phyloP scores from a whole-genome alignment of 805 yeast species.

The Myxozyma lipomycoides region DNA sequence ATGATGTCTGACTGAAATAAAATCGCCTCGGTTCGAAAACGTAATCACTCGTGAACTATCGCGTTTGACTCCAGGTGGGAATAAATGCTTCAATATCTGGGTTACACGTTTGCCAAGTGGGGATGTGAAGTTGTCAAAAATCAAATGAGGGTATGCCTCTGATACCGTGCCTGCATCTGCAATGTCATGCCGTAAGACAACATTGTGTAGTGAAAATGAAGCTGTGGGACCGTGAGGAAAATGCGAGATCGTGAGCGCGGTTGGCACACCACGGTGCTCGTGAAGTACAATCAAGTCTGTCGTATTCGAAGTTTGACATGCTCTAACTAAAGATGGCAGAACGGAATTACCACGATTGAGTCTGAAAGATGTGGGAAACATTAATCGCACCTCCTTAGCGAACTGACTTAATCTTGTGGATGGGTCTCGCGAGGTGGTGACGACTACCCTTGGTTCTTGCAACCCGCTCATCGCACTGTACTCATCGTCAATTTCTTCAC shows the following conservation, averaged over 20 bases:
- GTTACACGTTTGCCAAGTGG: constrained; percentile 78
- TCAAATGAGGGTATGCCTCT: constrained; percentile 89
- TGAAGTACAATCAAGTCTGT: constrained; percentile 83
- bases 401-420: constrained; percentile 81
- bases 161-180: constrained; percentile 79
- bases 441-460: constrained; percentile 82
- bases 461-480: constrained; percentile 83
- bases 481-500: constrained; percentile 76
- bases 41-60: constrained; percentile 90
- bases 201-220: constrained; percentile 89
- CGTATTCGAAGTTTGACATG: constrained; percentile 75
- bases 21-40: constrained; percentile 86
- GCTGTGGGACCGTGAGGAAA: constrained; percentile 98
- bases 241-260: constrained; percentile 86
- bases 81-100: constrained; percentile 76
- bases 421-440: constrained; percentile 93
- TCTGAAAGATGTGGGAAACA: constrained; percentile 86
- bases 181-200: constrained; percentile 88
- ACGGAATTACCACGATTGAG: constrained; percentile 91
- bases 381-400: constrained; percentile 81
- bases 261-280: constrained; percentile 98
- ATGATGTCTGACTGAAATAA: constrained; percentile 91
- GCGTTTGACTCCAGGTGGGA: constrained; percentile 94
- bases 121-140: constrained; percentile 83
- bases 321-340: constrained; percentile 75